Conservation (phyloP, 345 rosid species). For the Euphorbia tirucalli region DNA sequence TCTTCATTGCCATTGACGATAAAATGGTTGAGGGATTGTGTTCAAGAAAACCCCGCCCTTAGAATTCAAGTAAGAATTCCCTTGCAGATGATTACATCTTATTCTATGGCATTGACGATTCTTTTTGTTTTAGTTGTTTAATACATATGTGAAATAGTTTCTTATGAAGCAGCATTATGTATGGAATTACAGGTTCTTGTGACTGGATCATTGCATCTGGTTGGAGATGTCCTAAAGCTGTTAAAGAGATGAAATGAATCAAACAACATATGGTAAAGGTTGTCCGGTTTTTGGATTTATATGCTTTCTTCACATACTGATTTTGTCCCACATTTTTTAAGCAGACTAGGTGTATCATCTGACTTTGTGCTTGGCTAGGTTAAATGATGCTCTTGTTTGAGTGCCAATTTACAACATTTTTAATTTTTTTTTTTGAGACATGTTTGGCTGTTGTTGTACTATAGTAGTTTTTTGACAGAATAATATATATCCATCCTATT, state of each 20-base stretch:
- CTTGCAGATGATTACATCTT: neutral
- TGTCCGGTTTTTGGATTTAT: neutral
- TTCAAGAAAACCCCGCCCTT: slow-evolving; percentile 57
- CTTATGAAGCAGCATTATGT: neutral
- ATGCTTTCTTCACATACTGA: slow-evolving; percentile 8
- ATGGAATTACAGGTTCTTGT: slow-evolving; percentile 60
- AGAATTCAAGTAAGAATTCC: slow-evolving; percentile 50
- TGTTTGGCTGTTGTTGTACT: neutral
- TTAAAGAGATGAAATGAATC: slow-evolving; percentile 53
- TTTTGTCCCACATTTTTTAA: neutral
- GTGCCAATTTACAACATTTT: no score
- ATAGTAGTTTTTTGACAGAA: no score
- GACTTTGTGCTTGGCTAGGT: neutral
- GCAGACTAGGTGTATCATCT: neutral
- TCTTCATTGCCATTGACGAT: slow-evolving; percentile 75
- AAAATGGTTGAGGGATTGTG: slow-evolving; percentile 71
- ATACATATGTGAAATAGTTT: no score
- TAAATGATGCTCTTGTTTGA: neutral
- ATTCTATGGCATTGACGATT: no score
- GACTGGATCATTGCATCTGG: slow-evolving; percentile 80
- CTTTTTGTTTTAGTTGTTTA: no score
- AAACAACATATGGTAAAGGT: slow-evolving; percentile 26
- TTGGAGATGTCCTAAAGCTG: slow-evolving; percentile 75
- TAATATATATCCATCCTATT: no score
- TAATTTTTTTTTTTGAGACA: neutral